Evolutionary conservation across 2,329 filamentous ascomycete genomes (phyloP), one percentile per base, ranked within the genome.

Genomic region (Trichoderma gracile): DNA sequence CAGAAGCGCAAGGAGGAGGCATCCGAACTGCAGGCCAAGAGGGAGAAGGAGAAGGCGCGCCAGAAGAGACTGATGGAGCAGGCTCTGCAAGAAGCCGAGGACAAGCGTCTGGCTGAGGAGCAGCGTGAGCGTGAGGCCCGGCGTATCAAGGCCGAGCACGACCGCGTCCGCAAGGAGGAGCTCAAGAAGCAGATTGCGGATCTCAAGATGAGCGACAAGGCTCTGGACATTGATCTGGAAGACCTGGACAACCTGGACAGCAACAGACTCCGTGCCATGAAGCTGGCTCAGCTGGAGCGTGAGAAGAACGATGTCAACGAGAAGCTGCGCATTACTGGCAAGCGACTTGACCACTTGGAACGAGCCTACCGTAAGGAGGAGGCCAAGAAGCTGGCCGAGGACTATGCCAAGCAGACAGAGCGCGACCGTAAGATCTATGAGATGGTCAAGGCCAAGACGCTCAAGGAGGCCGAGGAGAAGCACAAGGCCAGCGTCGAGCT

Each of bases 261-360:
- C 77, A 93, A 92, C 78, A 89, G 90, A 68, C 91, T 99, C 71
- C 93, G 95, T 76, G 90, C 91, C 70, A 90, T 99, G 81, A 98
- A 98, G 84, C 86, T 99, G 65, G 90, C 92, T 67, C 94, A 97
- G 78, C 86, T 99, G 12, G 95, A 98, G 81, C 93, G 94, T 72
- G 95, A 98, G 83, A 99, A 98, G 89, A 96, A 94, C 74, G 93
- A 95, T 74, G 88, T 97, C 70, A 92, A 91, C 68, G 93, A 97
- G 79, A 92, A 91, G 76, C 86, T 98, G 60, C 89, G 93, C 72
- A 87, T 96, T 72, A 96, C 93, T 66, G 92, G 90, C 77, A 98
- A 97, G 86, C 90, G 95, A 69, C 91, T 97, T 72, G 95, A 99
- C 75, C 94, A 99, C 79, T 82, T 99, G 71, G 95, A 99, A 82